phyloP scores from a whole-genome alignment of 2,329 filamentous ascomycete genomes.

The Zelopaecilomyces penicillatus region DNA sequence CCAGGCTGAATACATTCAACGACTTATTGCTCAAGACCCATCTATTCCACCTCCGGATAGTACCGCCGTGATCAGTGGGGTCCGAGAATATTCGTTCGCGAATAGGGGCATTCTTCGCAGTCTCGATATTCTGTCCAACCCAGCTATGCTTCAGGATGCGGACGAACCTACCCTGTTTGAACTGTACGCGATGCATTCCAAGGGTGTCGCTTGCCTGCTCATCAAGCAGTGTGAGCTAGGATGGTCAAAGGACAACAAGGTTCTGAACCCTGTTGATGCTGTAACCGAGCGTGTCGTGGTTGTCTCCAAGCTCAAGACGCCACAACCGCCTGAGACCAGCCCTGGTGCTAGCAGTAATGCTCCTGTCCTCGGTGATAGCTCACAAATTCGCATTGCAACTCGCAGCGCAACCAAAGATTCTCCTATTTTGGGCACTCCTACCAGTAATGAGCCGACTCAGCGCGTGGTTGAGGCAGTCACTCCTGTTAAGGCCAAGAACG shows the following conservation, averaged over 20 bases:
- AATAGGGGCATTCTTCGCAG: slow-evolving; percentile 82
- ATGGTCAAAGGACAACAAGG: slow-evolving; percentile 85
- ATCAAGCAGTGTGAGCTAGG: slow-evolving; percentile 86
- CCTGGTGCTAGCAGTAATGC: slow-evolving; percentile 27
- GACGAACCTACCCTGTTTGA: slow-evolving; percentile 79
- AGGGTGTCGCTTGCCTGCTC: slow-evolving; percentile 82
- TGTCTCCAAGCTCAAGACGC: slow-evolving; percentile 59
- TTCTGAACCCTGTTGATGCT: slow-evolving; percentile 69
- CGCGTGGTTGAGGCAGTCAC: slow-evolving; percentile 25
- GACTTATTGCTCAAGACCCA: slow-evolving; percentile 62
- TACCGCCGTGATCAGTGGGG: slow-evolving; percentile 93
- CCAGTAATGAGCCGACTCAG: slow-evolving; percentile 16
- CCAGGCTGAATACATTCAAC: slow-evolving; percentile 80
- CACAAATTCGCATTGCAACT: slow-evolving; percentile 20
- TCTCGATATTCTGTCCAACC: slow-evolving; percentile 73
- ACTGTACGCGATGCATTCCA: slow-evolving; percentile 94
- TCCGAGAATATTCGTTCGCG: slow-evolving; percentile 88
- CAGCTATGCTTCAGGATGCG: slow-evolving; percentile 52
- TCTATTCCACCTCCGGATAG: slow-evolving; percentile 78
- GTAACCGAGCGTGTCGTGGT: slow-evolving; percentile 64
- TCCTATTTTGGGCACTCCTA: slow-evolving; percentile 10
- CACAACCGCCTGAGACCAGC: slow-evolving; percentile 31
- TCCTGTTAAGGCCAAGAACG: slow-evolving; percentile 32
- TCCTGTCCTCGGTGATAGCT: slow-evolving; percentile 15
- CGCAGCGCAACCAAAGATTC: slow-evolving; percentile 30